Base-by-base conservation (phyloP, 129 eudicot species). In the Artemisia argyi region DNA sequence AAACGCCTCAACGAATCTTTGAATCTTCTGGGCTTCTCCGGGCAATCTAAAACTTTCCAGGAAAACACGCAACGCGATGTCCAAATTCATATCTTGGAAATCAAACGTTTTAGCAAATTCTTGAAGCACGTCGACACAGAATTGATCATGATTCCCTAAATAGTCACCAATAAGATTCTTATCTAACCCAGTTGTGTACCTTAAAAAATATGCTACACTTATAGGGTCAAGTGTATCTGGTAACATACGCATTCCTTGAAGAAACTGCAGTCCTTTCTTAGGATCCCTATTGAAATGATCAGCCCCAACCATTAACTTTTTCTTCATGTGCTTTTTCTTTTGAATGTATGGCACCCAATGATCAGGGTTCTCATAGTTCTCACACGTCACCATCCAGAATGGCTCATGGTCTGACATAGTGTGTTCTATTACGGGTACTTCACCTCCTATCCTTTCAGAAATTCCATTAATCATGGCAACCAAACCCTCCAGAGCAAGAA, bases 21-120 rank as follows among this genome's bases (percentile, higher is more conserved):
- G 90, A 14, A 90, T 90, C 85, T 90, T 90, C 76, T 90, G 96
- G 64, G 96, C 73, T 76, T 90, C 96, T 12, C 96, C 93, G 24
- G 96, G 96, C 73, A 90, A 73, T 54, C 90, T 69, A 58, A 90
- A 90, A 56, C 90, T 87, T 70, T 84, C 90, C 81, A 90, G 61
- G 77, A 90, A 87, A 20, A 87, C 75, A 55, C 93, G 87, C 78
- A 90, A 74, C 39, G 96, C 96, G n/a, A 77, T 85, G 74, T 90
- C 96, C 67, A 86, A 65, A 65, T 84, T 80, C 93, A 90, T 86
- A 49, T 71, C 88, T 74, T 64, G 92, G 67, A 90, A 90, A 77
- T 89, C 83, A 59, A 89, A 89, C 2, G 90, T 81, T 82, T 78
- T 73, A 19, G 88, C 85, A 69, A 86, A 90, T 77, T 83, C 96